Evolutionary conservation across 345 rosid genomes (phyloP).

Genomic region (Microcos paniculata): DNA sequence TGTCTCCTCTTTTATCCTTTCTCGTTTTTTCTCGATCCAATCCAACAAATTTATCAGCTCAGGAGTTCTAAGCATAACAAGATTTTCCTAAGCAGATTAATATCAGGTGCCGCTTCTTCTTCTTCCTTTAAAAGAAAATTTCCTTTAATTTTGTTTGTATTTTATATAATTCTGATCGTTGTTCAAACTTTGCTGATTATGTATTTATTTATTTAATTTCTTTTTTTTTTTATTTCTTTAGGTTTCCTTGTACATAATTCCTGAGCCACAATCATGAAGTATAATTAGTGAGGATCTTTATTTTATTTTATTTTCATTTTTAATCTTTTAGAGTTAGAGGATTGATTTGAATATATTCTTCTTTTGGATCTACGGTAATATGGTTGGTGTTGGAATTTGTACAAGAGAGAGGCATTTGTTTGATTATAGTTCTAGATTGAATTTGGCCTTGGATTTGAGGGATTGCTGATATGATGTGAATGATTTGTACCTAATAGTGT

Average conservation of each 20-base stretch:
- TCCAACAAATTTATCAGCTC: background rate
- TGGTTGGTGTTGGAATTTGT: conserved; percentile 2
- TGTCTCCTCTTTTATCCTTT: background rate
- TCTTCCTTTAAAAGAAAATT: background rate
- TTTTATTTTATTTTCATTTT: background rate
- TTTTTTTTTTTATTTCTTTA: conserved; percentile 6
- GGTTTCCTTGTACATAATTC: conserved; percentile 20
- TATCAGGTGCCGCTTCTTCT: conserved; percentile 13
- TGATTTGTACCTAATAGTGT: background rate
- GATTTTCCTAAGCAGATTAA: background rate
- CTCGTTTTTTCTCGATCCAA: background rate
- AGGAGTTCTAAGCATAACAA: background rate
- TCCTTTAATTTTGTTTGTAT: background rate
- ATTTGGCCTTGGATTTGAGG: background rate
- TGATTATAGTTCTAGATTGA: background rate
- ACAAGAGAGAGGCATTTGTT: background rate
- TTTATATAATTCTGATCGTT: background rate
- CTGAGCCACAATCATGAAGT: conserved; percentile 16
- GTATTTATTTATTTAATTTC: background rate
- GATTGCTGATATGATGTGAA: background rate
- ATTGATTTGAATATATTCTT: conserved; percentile 15
- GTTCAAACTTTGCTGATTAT: background rate
- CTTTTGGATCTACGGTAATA: conserved; percentile 15
- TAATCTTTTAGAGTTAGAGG: conserved; percentile 1
- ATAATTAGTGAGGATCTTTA: background rate